Evolutionary conservation across 352 stramenopile species (phyloP), one percentile per base, ranked within the genome.

Genomic region (Phytophthora fragariae): DNA sequence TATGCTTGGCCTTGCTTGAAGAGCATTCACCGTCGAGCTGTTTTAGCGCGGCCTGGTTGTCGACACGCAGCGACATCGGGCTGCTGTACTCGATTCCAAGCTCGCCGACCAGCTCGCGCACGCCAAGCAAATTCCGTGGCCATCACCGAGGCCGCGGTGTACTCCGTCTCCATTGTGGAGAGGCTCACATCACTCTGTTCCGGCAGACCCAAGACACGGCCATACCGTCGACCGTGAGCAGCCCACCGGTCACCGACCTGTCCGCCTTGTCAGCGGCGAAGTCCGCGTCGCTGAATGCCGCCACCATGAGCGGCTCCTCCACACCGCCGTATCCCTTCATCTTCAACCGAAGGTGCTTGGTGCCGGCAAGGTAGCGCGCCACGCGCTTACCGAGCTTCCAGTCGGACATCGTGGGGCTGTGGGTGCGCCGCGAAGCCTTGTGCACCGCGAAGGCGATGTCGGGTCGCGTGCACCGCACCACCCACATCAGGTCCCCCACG

Each of bases 401-500:
- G 52, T 82, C 62, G 1, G n/a, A 3, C 1, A 33, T n/a, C 1
- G 53, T 68, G 0, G 69, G 69, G 5, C 47, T n/a, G 35, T 80
- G 73, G 0, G 49, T 59, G 1, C 33, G 49, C 35, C 62, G 31
- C 0, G 67, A 62, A 4, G 53, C 21, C 4, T 64, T 41, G 50
- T 83, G 61, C 14, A 83, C 70, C 0, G 68, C 70, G 49, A 68
- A 81, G 2, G 67, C 19, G 24, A 78, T 78, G 64, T 81, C 68
- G 0, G 79, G 72, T 5, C 75, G 29, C 1, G 24, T 27, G 24
- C 24, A 27, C 24, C 75, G 31, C 12, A 72, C 29, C 0, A 81
- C 37, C 76, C 79, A 83, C 9, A 81, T 35, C 10, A 83, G 64
- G 14, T 65, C 77, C 0, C 76, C 76, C 3, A 82, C 64, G 1